These are phyloP conservation scores for Talaromyces sp. DNA, from an alignment of 2,329 filamentous ascomycete species.

Conservation along the genomic window DNA sequence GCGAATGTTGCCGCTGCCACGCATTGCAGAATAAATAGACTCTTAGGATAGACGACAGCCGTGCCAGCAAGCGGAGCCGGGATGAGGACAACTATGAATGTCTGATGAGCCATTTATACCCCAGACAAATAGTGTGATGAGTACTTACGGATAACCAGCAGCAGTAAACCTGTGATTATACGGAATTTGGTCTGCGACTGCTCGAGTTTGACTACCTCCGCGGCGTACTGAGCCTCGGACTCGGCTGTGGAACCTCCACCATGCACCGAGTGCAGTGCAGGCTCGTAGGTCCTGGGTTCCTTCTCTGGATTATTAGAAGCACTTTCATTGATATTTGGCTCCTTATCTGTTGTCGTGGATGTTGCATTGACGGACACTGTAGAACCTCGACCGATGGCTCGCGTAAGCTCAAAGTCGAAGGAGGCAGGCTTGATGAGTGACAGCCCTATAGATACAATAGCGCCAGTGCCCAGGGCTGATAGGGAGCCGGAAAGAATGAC, in stretches of 20 bases:
- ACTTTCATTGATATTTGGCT: not conserved
- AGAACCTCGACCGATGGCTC: not conserved
- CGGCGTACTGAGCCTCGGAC: not conserved
- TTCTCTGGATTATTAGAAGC: not conserved
- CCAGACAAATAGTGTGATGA: too few species aligned
- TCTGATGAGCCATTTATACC: too few species aligned
- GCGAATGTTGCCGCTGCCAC: too few species aligned
- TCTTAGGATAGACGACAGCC: too few species aligned
- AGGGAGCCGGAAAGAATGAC: not conserved
- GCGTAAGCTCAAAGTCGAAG: slow-evolving; percentile 4
- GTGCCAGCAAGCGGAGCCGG: too few species aligned
- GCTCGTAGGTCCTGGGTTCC: not conserved
- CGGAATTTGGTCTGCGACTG: not conserved
- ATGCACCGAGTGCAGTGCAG: not conserved
- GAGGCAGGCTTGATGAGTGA: slow-evolving; percentile 4
- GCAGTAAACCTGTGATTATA: not conserved
- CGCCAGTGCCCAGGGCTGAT: not conserved
- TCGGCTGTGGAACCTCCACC: not conserved
- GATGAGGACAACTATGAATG: too few species aligned
- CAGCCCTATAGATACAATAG: not conserved
- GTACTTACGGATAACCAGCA: too few species aligned
- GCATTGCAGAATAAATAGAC: too few species aligned
- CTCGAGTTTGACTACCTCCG: not conserved
- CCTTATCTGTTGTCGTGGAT: not conserved
- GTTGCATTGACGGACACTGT: not conserved